Percentiles rank a stretch among this genome's conserved stretches.
Conservation (phyloP, 1,284 basidiomycete species). For the Golubevia sp. region DNA sequence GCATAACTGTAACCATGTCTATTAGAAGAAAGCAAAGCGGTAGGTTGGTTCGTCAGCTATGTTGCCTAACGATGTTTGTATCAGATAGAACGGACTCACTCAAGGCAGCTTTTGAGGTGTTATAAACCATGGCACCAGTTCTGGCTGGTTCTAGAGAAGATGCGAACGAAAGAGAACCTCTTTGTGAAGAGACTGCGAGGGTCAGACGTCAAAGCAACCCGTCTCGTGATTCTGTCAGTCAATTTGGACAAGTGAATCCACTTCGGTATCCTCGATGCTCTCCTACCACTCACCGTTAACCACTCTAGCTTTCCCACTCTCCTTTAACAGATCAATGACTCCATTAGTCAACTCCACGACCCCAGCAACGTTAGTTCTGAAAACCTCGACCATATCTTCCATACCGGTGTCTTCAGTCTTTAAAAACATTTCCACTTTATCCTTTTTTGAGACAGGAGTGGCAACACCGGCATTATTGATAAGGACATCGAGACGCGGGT, state of each 20-base stretch:
- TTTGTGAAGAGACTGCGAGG: slow-evolving; percentile 14
- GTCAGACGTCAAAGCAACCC: slow-evolving; percentile 1
- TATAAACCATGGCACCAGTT: slow-evolving; percentile 23
- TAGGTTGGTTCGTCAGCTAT: no score
- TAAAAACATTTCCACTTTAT: slow-evolving; percentile 11
- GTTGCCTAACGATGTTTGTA: no score
- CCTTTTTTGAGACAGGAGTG: slow-evolving; percentile 13
- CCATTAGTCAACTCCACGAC: slow-evolving; percentile 11
- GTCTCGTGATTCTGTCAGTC: no score
- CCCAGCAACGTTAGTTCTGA: slow-evolving; percentile 14
- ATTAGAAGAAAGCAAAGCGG: no score
- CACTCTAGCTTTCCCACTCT: neutral
- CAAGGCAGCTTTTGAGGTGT: slow-evolving; percentile 16
- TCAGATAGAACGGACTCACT: no score
- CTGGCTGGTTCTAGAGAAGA: slow-evolving; percentile 11
- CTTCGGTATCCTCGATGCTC: no score
- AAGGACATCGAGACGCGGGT: slow-evolving; percentile 13
- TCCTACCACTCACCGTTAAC: neutral
- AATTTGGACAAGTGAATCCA: no score
- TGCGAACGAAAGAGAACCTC: slow-evolving; percentile 13
- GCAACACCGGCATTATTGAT: slow-evolving; percentile 20
- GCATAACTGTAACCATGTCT: slow-evolving; percentile 24
- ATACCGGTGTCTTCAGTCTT: slow-evolving; percentile 11
- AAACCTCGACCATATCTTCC: slow-evolving; percentile 9
- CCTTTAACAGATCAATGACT: no score